These are phyloP conservation scores for Quercus gilva DNA, from an alignment of 306 rosid genomes.

Conservation along the genomic window DNA sequence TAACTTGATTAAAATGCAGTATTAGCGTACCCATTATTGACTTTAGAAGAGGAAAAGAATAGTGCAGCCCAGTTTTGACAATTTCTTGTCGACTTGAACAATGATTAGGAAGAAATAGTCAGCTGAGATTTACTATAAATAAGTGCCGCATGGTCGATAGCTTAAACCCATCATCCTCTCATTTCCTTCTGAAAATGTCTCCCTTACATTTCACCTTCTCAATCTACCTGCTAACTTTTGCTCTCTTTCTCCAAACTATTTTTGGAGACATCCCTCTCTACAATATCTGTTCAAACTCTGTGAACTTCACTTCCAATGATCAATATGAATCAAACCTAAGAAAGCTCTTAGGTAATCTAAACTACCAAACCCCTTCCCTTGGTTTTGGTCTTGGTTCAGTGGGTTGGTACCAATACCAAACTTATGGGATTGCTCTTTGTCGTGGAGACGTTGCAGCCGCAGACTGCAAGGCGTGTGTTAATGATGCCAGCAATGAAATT, in stretches of 20 bases:
- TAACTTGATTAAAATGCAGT: too few relatives aligned
- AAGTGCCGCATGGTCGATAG: background rate
- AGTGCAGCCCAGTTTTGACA: too few relatives aligned
- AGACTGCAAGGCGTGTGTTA: background rate
- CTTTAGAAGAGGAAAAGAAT: too few relatives aligned
- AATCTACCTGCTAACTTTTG: background rate
- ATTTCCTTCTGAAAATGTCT: background rate
- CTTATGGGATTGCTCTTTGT: constrained; percentile 2
- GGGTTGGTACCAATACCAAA: background rate
- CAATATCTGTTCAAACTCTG: constrained; percentile 1
- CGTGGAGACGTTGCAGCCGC: background rate
- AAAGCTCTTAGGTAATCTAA: background rate
- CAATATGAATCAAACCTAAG: background rate
- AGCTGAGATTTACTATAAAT: background rate
- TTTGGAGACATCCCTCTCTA: background rate
- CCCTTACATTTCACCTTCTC: background rate
- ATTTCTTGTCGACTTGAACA: too few relatives aligned
- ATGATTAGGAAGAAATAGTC: too few relatives aligned
- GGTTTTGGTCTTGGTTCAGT: background rate
- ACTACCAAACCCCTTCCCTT: background rate
- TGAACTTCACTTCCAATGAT: constrained; percentile 6
- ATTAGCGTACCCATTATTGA: too few relatives aligned
- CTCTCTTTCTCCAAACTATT: background rate
- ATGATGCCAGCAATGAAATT: background rate
- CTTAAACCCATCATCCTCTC: background rate